Evolutionary conservation across 129 eudicot species (phyloP), one percentile per base, ranked within the genome.

Genomic region (Solidago caesia): DNA sequence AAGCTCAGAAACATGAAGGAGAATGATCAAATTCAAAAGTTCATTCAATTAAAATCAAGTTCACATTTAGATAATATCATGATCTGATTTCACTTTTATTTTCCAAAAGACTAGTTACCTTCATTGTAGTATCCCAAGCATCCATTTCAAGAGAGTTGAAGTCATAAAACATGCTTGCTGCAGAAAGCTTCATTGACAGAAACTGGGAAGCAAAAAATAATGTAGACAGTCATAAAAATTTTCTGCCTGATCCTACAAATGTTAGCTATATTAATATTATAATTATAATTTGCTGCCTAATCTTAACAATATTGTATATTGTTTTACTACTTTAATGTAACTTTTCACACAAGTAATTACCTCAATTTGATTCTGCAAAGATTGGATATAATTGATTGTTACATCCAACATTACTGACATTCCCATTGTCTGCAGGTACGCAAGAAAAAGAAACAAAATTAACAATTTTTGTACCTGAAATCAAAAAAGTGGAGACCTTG

Each of bases 341-440:
- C 44, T 16, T 27, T 16, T 21, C 21, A 21, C 21, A 64, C 43
- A 7, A 41, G 8, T 52, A 76, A 67, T 52, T 85, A 89, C 98
- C 90, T 92, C 98, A 25, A 92, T 92, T 80, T 87, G 98, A 67
- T 86, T 92, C 75, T 92, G 98, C 81, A 92, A 78, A 5, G 98
- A 89, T 11, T 89, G 81, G 7, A 92, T 90, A 79, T 92, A 92
- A 70, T 82, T 86, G 72, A 88, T 90, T 12, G 92, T 89, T 55
- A 92, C 96, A 65, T 92, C 98, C 83, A 89, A 80, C 98, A 89
- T 89, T 51, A 92, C 96, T 39, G 98, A 96, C 98, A 92, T 89
- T 75, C 98, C 98, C 98, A 92, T 88, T 29, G 95, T 88, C 98
- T 92, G 83, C 83, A 77, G 10, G 45, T 21, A 48, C 81, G 52